Base-by-base conservation (phyloP, 2,329 filamentous ascomycete genomes). In the Furcasterigmium sp. region DNA sequence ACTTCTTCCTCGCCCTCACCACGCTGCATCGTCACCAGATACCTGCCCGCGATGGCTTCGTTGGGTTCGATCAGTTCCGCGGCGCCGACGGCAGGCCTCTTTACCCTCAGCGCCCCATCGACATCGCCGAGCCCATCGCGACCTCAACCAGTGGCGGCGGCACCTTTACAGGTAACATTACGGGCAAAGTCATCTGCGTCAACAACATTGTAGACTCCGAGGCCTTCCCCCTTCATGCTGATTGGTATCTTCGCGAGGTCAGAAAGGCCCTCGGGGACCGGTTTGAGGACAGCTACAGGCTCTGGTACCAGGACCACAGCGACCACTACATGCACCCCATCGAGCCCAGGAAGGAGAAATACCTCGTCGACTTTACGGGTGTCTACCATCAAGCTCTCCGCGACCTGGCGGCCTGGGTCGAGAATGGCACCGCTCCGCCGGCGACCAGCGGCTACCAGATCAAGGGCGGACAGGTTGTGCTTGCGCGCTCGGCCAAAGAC, bases 141-240 rank as follows among this genome's bases (percentile, higher is more conserved):
- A 23, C 23, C 11, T 18, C 11, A 5, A 19, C 48, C 39, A 41
- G 34, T 5, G 47, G 46, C 1, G 42, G 43, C 0, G 45, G 29
- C 10, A 39, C 25, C 0, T 45, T 48, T 26, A 37, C 47, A 0
- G 52, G 51, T 2, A 38, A 51, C 17, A 48, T 54, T 29, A 49
- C 40, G 1, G 41, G 26, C 20, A 56, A 56, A 41, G 3, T 53
- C 25, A 51, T 56, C n/a, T 45, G 51, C 28, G 41, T 55, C 39
- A 47, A 52, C 29, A 53, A 46, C 10, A 48, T 55, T 5, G 9
- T 43, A 3, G 52, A 55, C 36, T 42, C 36, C n/a, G 53, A 55
- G 11, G 54, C 54, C 4, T 46, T 48, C 14, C 52, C 53, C 1
- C 48, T 49, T 49, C 54, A 56, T 32, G 53, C 54, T 5, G 51